Base-by-base conservation (phyloP, 192 early-diverging fungal species). In the Glomus cerebriforme region DNA sequence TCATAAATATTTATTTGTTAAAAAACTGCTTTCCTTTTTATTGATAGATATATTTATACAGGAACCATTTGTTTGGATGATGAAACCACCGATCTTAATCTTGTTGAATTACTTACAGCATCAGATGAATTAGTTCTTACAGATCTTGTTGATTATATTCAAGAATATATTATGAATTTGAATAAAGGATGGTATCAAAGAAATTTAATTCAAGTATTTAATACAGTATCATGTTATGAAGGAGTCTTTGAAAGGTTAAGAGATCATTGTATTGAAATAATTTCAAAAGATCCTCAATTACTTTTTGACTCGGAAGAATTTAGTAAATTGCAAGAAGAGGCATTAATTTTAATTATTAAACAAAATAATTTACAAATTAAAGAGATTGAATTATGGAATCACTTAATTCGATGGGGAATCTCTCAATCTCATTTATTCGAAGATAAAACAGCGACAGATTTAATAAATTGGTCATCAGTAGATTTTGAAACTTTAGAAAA, bases 101-200 rank as follows among this genome's bases (percentile, higher is more conserved):
- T 72, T 54, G 17, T 73, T 19, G 71, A 73, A 27, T 17, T 73
- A n/a, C 43, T 75, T 59, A 62, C n/a, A 15, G 73, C 73, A 37
- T 37, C 73, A 5, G 73, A 75, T 32, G 73, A 75, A 75, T 43
- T 75, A 27, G 35, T 15, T 32, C 73, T 75, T 35, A 75, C 22
- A 22, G 58, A 39, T 37, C 26, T 75, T 19, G 54, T 75, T 7
- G 43, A 60, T 15, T 39, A 75, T 62, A 75, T 75, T 12, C 73
- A 75, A 75, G 73, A 75, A 22, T 13, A 75, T 37, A 75, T 75
- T 15, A 75, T 60, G 19, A 54, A 17, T 19, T 34, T 26, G 17
- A 19, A 59, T 31, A 39, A 24, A 8, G 54, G 13, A 29, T 62
- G 58, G 59, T 59, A 29, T 24, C 54, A 34, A 39, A 10, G 62